phyloP scores from a whole-genome alignment of 2,329 filamentous ascomycete species.

The Scopulariopsis brevicaulis region DNA sequence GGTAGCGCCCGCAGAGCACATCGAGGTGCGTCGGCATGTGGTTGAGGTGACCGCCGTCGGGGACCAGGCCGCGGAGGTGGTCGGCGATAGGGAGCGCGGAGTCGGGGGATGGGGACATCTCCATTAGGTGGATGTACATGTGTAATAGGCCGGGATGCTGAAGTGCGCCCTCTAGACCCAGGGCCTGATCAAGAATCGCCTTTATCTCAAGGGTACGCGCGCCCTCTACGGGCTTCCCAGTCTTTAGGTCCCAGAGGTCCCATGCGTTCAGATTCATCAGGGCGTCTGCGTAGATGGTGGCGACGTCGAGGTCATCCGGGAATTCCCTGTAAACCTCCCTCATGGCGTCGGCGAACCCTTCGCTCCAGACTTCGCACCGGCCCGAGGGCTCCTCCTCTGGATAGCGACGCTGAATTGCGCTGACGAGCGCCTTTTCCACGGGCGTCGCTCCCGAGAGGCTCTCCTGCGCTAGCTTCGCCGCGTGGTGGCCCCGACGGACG shows the following conservation, averaged over 20 bases:
- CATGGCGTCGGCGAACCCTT: constrained; percentile 29
- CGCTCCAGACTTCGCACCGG: constrained; percentile 43
- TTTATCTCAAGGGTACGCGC: constrained; percentile 14
- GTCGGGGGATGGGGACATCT: constrained; percentile 62
- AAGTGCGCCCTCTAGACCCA: constrained; percentile 34
- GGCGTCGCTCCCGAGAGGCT: constrained; percentile 23
- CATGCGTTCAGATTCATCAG: constrained; percentile 37
- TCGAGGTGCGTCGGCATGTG: constrained; percentile 76
- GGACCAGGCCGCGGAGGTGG: constrained; percentile 49
- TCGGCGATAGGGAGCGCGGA: constrained; percentile 49
- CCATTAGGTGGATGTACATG: constrained; percentile 67
- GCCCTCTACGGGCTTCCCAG: constrained; percentile 16
- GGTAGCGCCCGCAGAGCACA: constrained; percentile 61
- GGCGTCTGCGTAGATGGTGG: constrained; percentile 25
- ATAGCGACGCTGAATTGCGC: constrained; percentile 51
- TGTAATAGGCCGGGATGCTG: constrained; percentile 62
- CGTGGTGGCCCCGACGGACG: constrained; percentile 32
- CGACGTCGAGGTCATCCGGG: constrained; percentile 26
- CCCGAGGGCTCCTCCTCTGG: constrained; percentile 35
- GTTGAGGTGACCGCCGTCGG: constrained; percentile 58
- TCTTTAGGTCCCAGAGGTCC: constrained; percentile 28
- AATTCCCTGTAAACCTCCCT: constrained; percentile 19
- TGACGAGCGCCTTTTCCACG: constrained; percentile 33
- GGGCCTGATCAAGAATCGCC: constrained; percentile 28
- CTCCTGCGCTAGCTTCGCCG: constrained; percentile 31